phyloP scores from a whole-genome alignment of 257 asterid species.

The Echites panduratus region DNA sequence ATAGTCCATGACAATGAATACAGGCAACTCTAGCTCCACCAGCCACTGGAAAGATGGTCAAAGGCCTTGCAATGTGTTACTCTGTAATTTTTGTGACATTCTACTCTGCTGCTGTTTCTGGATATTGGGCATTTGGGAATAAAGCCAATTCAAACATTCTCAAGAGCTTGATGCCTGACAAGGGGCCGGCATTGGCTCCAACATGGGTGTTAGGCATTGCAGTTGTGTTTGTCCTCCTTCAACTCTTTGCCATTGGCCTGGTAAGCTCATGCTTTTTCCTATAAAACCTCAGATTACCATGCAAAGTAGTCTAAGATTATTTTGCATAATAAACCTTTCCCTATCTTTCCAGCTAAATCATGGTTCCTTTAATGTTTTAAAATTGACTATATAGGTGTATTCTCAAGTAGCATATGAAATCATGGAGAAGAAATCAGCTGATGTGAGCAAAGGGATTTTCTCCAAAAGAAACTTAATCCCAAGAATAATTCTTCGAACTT shows the following conservation, averaged over 20 bases:
- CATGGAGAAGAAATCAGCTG: conserved; percentile 91
- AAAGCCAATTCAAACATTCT: conserved; percentile 69
- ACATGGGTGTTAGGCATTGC: conserved; percentile 68
- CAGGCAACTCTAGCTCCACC: conserved; percentile 99
- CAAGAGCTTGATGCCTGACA: conserved; percentile 70
- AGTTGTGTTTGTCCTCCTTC: conserved; percentile 52
- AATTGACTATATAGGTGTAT: conserved; percentile 45
- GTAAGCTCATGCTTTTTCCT: conserved; percentile 30
- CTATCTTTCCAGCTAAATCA: too few species aligned
- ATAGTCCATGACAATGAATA: neutral
- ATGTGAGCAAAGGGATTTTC: conserved; percentile 62
- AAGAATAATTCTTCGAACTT: conserved; percentile 64
- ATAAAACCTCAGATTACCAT: neutral
- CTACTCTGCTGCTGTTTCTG: conserved; percentile 86
- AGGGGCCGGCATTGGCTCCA: conserved; percentile 73
- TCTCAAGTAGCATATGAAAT: conserved; percentile 97
- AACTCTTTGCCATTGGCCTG: conserved; percentile 82
- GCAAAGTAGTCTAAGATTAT: too few species aligned
- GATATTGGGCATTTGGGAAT: conserved; percentile 92
- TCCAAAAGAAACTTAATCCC: conserved; percentile 79
- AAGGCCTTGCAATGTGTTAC: conserved; percentile 89
- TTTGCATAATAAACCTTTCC: too few species aligned
- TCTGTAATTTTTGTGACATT: conserved; percentile 74
- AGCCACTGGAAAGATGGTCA: conserved; percentile 87
- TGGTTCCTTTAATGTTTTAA: neutral